A percentile compares a stretch with the other conserved stretches of the same genome.
These are phyloP conservation scores for Skeletonema potamos DNA, from an alignment of 108 stramenopile species.

Conservation along the genomic window DNA sequence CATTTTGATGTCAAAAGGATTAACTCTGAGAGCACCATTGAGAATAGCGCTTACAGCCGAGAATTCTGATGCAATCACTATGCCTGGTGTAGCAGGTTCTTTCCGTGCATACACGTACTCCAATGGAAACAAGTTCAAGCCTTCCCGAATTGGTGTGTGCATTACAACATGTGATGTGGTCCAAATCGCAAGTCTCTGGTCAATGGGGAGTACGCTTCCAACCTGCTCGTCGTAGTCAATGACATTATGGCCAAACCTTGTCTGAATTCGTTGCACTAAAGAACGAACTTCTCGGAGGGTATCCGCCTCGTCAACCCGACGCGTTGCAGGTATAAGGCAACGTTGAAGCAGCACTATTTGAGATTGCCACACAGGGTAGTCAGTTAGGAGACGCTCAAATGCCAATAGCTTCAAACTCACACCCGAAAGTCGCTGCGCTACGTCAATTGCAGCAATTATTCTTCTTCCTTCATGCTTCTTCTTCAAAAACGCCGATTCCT, in stretches of 20 bases:
- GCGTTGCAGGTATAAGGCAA: conserved; percentile 78
- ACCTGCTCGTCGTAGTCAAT: conserved; percentile 91
- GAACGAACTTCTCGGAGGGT: conserved; percentile 73
- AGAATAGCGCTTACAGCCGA: conserved; percentile 94
- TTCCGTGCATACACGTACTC: conserved; percentile 93
- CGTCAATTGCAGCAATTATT: conserved; percentile 91
- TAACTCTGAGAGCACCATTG: conserved; percentile 97
- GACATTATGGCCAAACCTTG: conserved; percentile 77
- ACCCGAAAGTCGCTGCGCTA: conserved; percentile 93
- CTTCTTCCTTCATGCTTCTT: conserved; percentile 73
- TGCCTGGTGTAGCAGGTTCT: conserved; percentile 80
- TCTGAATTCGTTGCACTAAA: conserved; percentile 81
- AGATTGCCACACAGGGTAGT: conserved; percentile 88
- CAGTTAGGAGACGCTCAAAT: conserved; percentile 91
- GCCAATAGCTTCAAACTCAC: conserved; percentile 94
- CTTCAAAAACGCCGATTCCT: conserved; percentile 51
- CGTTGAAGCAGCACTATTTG: conserved; percentile 95
- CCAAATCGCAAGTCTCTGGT: conserved; percentile 90
- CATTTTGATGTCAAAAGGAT: conserved; percentile 94
- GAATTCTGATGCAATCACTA: conserved; percentile 97
- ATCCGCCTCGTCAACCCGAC: conserved; percentile 85
- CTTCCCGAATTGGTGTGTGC: conserved; percentile 93
- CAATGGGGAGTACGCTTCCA: conserved; percentile 71
- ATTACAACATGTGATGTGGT: conserved; percentile 85
- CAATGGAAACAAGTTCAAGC: conserved; percentile 95